These are phyloP conservation scores for Ustilago loliicola DNA, from an alignment of 1,284 basidiomycete species.

Conservation along the genomic window DNA sequence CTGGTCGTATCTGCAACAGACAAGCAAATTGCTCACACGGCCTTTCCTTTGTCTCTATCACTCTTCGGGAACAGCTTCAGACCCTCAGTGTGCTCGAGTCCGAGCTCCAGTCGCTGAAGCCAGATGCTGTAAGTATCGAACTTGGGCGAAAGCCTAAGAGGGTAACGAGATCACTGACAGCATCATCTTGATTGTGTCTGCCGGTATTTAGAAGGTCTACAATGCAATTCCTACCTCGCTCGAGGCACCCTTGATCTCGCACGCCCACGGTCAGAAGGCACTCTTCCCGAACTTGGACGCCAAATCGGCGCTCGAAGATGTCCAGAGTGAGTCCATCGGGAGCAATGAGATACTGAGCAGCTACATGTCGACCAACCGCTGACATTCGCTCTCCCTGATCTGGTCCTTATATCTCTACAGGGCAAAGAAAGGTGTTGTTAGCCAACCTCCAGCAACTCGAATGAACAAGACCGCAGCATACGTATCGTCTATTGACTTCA, in stretches of 20 bases:
- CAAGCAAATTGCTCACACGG: not conserved
- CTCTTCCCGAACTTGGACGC: slow-evolving; percentile 40
- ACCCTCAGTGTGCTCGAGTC: slow-evolving; percentile 38
- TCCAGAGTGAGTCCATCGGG: slow-evolving; percentile 26
- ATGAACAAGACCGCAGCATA: not conserved
- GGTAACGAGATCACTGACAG: not conserved
- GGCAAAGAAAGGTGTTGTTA: slow-evolving; percentile 27
- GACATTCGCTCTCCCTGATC: not conserved
- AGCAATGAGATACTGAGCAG: not conserved
- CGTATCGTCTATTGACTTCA: not conserved
- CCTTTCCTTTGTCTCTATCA: not conserved
- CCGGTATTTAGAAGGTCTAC: slow-evolving; percentile 34
- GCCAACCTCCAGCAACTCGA: slow-evolving; percentile 29
- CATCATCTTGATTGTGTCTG: too few species aligned
- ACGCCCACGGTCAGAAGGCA: slow-evolving; percentile 33
- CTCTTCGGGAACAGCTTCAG: slow-evolving; percentile 16
- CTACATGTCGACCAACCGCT: not conserved
- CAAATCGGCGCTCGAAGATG: slow-evolving; percentile 32
- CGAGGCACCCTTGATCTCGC: slow-evolving; percentile 32
- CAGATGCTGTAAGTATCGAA: slow-evolving; percentile 27
- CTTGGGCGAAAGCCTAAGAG: not conserved
- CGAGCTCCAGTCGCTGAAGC: slow-evolving; percentile 36
- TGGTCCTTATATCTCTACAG: slow-evolving; percentile 2
- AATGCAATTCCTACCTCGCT: slow-evolving; percentile 29
- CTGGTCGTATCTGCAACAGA: too few species aligned